Evolutionary conservation across 2,329 filamentous ascomycete genomes (phyloP).

Genomic region (Graphilbum ipis-grandicollis): DNA sequence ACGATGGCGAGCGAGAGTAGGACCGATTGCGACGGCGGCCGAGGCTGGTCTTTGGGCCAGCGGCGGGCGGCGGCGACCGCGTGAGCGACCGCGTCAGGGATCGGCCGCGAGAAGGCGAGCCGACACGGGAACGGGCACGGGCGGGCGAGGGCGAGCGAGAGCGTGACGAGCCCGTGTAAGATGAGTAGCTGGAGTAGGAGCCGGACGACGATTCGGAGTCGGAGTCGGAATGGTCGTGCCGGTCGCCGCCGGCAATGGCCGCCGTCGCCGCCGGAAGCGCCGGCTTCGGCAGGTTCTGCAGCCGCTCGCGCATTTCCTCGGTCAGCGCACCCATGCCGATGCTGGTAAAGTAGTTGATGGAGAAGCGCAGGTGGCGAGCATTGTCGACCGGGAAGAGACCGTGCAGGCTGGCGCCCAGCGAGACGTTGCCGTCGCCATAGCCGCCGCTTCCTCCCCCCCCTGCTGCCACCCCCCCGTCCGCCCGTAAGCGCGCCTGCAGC

Average conservation of each 20-base stretch:
- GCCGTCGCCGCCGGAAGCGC: constrained; percentile 50
- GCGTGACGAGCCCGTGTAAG: constrained; percentile 27
- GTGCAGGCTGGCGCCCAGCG: constrained; percentile 56
- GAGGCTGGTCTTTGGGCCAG: neutral
- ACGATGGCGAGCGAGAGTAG: no score
- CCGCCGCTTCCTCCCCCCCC: neutral
- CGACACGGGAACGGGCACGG: no score
- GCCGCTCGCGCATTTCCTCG: constrained; percentile 81
- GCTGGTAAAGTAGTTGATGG: constrained; percentile 98
- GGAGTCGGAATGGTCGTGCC: constrained; percentile 32
- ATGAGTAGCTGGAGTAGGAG: constrained; percentile 47
- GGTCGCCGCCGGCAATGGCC: constrained; percentile 15
- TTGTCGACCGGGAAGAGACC: constrained; percentile 85
- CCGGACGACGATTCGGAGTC: constrained; percentile 67
- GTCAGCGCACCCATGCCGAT: constrained; percentile 92
- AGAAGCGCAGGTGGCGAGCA: constrained; percentile 80
- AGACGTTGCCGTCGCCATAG: neutral
- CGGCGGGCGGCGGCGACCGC: no score
- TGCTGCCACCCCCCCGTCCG: constrained; percentile 30
- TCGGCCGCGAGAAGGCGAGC: constrained; percentile 17
- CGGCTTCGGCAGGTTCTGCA: constrained; percentile 82
- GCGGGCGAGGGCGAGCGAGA: no score
- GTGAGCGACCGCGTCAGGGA: constrained; percentile 9
- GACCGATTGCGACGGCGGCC: neutral
- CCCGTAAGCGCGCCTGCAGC: constrained; percentile 57